These are phyloP conservation scores for Orobanche coerulescens DNA, from an alignment of 257 asterid species.

Conservation along the genomic window DNA sequence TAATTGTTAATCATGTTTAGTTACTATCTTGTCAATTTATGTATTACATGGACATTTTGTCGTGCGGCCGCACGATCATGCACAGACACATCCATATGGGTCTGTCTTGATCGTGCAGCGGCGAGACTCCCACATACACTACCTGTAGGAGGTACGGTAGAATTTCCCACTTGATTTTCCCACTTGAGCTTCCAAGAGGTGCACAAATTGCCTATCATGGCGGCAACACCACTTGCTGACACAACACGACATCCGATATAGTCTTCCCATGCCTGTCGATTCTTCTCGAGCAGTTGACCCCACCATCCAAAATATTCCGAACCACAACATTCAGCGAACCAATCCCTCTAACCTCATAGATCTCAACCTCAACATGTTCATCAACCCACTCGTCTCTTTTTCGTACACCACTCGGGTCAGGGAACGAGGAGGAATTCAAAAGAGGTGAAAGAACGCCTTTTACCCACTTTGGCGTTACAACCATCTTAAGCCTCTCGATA, in stretches of 20 bases:
- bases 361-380: constrained; percentile 63
- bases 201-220: constrained; percentile 23
- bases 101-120: too few relatives aligned
- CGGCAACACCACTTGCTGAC: constrained; percentile 65
- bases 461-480: constrained; percentile 72
- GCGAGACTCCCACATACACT: too few relatives aligned
- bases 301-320: constrained; percentile 81
- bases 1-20: too few relatives aligned
- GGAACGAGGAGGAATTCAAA: constrained; percentile 49
- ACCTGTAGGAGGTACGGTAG: too few relatives aligned
- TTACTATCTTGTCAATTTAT: too few relatives aligned
- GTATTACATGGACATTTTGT: too few relatives aligned
- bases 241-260: constrained; percentile 63
- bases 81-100: too few relatives aligned
- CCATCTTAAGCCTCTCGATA: constrained; percentile 59
- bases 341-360: constrained; percentile 77
- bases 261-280: constrained; percentile 95
- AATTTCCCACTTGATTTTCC: too few relatives aligned
- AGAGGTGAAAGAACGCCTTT: constrained; percentile 52
- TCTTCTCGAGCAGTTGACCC: constrained; percentile 91
- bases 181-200: not conserved
- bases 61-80: too few relatives aligned
- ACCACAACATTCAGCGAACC: constrained; percentile 70
- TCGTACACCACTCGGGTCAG: constrained; percentile 29
- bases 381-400: constrained; percentile 43